Evolutionary conservation across 2,329 filamentous ascomycete species (phyloP), one percentile per base, ranked within the genome.

Genomic region (Epichloe typhina): DNA sequence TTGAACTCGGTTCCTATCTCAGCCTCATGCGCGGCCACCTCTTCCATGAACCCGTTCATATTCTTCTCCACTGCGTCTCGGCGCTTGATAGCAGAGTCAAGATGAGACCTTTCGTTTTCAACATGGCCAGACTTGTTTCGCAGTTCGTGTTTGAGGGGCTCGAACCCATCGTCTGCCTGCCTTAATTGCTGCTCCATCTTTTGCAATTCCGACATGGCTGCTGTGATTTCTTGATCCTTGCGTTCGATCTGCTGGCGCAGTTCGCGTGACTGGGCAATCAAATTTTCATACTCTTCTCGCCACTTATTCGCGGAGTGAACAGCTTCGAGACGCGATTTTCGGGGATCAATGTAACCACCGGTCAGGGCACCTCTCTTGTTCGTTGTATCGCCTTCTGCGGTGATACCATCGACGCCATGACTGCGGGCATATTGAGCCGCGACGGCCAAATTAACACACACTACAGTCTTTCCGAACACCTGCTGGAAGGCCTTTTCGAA

Each of bases 281-380:
- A 76, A 9, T 72, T 69, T 46, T 95, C 88, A 56, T 80, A 85
- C 61, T 88, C 82, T 47, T 82, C 76, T 37, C 89, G 81, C 74
- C 85, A 88, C 59, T 81, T 83, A 50, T 82, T 80, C 35, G 91
- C 80, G 5, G 80, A 76, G 53, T 84, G 83, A 33, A 95, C 84
- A 31, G 86, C 88, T 59, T 91, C 84, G n/a, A 97, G 75, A 21
- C 91, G 84, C 1, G 91, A 97, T 57, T 83, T 84, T 36, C 86
- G 80, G 11, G 86, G 80, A 62, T 98, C 93, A 55, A 95, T 85
- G 63, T 85, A 98, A 59, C 93, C 93, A 73, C 93, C 93, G 46
- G 89, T 96, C 72, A 98, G 81, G 13, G 90, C 91, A 68, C 93
- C 93, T 59, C 91, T 86, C 70, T 94, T 95, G 69, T 96, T 94